A percentile compares a stretch with the other conserved stretches of the same genome.
Evolutionary conservation across 176 grass and related monocot species (phyloP).

Genomic region (Aegilops speltoides): DNA sequence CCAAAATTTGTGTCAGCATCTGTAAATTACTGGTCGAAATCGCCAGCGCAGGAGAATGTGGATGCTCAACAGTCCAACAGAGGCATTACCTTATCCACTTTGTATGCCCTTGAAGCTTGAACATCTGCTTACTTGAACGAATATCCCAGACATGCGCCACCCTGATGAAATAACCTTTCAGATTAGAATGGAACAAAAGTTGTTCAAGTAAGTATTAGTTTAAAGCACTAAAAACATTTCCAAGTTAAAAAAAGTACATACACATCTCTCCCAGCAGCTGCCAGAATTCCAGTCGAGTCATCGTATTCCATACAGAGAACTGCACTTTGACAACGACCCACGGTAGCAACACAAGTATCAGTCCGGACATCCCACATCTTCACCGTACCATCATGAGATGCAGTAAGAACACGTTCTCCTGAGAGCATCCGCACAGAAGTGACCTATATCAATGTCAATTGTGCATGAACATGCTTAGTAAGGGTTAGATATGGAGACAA

Average conservation of each 20-base stretch:
- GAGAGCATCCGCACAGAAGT: slow-evolving; percentile 97
- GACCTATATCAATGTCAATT: slow-evolving; percentile 56
- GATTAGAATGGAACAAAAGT: slow-evolving; percentile 22
- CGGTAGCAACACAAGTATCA: slow-evolving; percentile 97
- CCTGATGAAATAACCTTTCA: slow-evolving; percentile 44
- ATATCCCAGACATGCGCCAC: slow-evolving; percentile 97
- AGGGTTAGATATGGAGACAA: slow-evolving; percentile 5
- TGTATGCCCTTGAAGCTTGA: slow-evolving; percentile 93
- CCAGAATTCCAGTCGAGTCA: slow-evolving; percentile 86
- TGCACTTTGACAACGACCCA: slow-evolving; percentile 86
- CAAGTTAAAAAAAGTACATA: slow-evolving; percentile 47
- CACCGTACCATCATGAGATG: slow-evolving; percentile 90
- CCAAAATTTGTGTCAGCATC: slow-evolving; percentile 25
- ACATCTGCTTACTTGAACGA: slow-evolving; percentile 86
- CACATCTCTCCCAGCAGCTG: slow-evolving; percentile 94
- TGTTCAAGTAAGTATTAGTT: slow-evolving; percentile 29
- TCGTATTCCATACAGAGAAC: slow-evolving; percentile 99
- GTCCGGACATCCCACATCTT: slow-evolving; percentile 99
- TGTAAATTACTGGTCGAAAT: slow-evolving; percentile 18
- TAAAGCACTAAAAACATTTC: slow-evolving; percentile 29
- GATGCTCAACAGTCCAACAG: not conserved
- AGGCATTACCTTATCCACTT: slow-evolving; percentile 92
- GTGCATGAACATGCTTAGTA: slow-evolving; percentile 26
- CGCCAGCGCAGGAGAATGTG: not conserved
- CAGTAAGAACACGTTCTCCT: slow-evolving; percentile 93